Conservation (phyloP, 2,329 filamentous ascomycete species). For the Dactylellina parvicollis region DNA sequence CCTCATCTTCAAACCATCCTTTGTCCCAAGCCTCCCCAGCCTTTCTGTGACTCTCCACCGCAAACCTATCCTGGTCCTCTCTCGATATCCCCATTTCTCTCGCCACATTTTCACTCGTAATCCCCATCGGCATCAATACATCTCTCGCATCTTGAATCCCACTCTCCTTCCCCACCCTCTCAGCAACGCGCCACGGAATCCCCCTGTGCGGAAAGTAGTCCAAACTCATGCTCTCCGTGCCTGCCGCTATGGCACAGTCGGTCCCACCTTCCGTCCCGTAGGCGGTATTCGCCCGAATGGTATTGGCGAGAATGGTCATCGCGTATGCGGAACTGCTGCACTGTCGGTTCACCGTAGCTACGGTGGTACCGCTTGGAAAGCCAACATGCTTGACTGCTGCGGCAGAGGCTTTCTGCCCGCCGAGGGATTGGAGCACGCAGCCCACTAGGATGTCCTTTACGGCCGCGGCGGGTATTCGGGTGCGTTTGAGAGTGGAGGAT, state of each 20-base stretch:
- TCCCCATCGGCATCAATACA: constrained; percentile 93
- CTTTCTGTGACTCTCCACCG: constrained; percentile 76
- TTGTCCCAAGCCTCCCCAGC: constrained; percentile 75
- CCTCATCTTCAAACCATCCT: constrained; percentile 80
- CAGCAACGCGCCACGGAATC: constrained; percentile 45
- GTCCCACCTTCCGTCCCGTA: constrained; percentile 68
- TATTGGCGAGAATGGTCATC: constrained; percentile 77
- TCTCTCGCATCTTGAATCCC: constrained; percentile 76
- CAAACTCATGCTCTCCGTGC: constrained; percentile 92
- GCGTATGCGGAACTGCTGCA: constrained; percentile 82
- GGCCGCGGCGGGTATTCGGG: constrained; percentile 74
- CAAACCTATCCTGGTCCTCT: constrained; percentile 83
- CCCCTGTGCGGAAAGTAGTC: constrained; percentile 53
- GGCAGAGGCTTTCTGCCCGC: constrained; percentile 86
- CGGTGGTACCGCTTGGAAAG: constrained; percentile 74
- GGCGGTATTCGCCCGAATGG: constrained; percentile 69
- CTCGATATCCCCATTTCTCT: constrained; percentile 76
- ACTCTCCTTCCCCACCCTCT: constrained; percentile 65
- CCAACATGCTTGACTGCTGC: constrained; percentile 90
- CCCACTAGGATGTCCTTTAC: constrained; percentile 87
- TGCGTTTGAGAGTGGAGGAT: constrained; percentile 75
- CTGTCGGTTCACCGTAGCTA: constrained; percentile 89
- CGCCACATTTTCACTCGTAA: constrained; percentile 90
- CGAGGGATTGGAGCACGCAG: constrained; percentile 88
- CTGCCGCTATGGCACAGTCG: constrained; percentile 79